A percentile compares a stretch with the other conserved stretches of the same genome.
Conservation (phyloP, 352 stramenopile species). For the Pythium oligandrum region DNA sequence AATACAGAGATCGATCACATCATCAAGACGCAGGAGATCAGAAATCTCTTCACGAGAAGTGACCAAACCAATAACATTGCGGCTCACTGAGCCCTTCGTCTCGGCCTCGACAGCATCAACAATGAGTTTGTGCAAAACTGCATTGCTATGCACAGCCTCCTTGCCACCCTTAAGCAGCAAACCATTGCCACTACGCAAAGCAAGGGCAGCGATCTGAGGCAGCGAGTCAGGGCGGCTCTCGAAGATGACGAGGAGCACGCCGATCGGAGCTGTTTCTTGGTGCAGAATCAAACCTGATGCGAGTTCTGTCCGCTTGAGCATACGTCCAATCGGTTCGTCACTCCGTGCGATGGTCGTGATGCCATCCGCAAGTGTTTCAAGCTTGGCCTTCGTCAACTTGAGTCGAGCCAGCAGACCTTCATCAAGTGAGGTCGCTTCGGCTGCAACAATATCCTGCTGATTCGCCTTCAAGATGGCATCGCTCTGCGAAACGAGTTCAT, state of each 20-base stretch:
- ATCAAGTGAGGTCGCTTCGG: constrained; percentile 55
- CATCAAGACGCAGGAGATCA: constrained; percentile 92
- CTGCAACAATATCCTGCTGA: constrained; percentile 85
- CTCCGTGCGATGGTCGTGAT: constrained; percentile 90
- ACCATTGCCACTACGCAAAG: constrained; percentile 94
- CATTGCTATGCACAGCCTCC: constrained; percentile 90
- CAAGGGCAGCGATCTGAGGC: constrained; percentile 95
- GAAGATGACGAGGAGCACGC: constrained; percentile 98
- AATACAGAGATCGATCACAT: constrained; percentile 98
- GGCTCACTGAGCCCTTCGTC: constrained; percentile 82
- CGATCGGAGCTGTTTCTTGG: constrained; percentile 94
- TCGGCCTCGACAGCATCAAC: constrained; percentile 90
- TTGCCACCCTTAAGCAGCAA: constrained; percentile 97
- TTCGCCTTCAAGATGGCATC: constrained; percentile 92
- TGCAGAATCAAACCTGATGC: constrained; percentile 90
- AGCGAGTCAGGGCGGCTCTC: constrained; percentile 96
- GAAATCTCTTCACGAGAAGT: constrained; percentile 92
- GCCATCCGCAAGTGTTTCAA: constrained; percentile 92
- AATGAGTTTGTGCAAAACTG: constrained; percentile 92
- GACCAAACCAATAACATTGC: constrained; percentile 94
- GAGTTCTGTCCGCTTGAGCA: constrained; percentile 85
- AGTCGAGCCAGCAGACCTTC: constrained; percentile 68
- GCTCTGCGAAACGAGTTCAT: constrained; percentile 76
- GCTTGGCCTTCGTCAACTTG: constrained; percentile 91
- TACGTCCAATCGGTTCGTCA: constrained; percentile 68